Evolutionary conservation across 345 rosid species (phyloP).

Genomic region (Populus deltoides): DNA sequence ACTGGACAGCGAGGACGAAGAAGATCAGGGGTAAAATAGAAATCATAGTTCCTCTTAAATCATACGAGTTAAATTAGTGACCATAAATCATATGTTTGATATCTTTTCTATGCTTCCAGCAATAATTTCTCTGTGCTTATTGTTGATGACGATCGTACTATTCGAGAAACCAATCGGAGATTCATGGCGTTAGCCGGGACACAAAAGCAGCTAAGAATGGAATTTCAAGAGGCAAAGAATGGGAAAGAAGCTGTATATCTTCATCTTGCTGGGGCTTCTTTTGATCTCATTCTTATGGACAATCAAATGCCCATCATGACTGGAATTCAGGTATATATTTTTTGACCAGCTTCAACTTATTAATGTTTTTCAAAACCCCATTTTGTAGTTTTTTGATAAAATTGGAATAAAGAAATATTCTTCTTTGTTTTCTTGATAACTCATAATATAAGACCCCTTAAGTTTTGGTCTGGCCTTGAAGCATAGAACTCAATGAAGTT

Average conservation of each 20-base stretch:
- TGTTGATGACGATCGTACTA: neutral
- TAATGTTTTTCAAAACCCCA: neutral
- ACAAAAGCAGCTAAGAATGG: neutral
- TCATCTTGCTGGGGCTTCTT: neutral
- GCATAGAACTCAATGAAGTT: no score
- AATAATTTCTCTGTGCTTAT: neutral
- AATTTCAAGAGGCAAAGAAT: neutral
- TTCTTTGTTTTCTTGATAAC: no score
- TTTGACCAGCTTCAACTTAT: neutral
- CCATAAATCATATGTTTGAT: neutral
- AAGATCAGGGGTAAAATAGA: neutral
- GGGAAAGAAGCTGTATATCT: neutral
- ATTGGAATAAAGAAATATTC: neutral
- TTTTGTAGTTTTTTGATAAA: neutral
- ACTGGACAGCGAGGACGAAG: neutral
- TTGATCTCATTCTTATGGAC: neutral
- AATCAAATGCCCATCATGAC: neutral
- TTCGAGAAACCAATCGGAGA: neutral
- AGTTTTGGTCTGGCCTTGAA: no score
- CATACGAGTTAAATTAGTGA: neutral
- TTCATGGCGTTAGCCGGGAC: neutral
- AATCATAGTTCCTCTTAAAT: neutral
- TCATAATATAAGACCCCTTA: no score
- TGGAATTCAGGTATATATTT: neutral
- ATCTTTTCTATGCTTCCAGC: neutral